A percentile compares a stretch with the other conserved stretches of the same genome.
Evolutionary conservation across 2,329 filamentous ascomycete species (phyloP).

Genomic region (Ophiobolus disseminans): DNA sequence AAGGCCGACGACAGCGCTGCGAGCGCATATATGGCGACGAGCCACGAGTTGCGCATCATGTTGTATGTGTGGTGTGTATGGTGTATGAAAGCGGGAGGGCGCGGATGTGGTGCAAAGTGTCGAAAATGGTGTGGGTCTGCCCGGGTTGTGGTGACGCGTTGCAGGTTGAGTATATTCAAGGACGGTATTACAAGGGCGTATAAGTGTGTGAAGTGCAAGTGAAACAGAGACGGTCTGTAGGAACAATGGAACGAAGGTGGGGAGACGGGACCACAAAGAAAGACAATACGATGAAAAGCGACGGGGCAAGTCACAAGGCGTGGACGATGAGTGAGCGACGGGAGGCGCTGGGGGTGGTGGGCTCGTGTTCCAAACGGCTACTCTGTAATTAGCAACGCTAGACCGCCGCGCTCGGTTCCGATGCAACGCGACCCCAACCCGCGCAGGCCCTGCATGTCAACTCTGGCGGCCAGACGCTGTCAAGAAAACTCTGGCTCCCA

Average conservation of each 20-base stretch:
- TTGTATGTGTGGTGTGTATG: slow-evolving; percentile 27
- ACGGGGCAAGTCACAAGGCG: slow-evolving; percentile 1
- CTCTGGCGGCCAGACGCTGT: not conserved
- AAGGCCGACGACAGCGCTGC: slow-evolving; percentile 41
- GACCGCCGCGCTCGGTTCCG: not conserved
- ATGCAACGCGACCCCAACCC: too few species aligned
- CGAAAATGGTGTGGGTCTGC: slow-evolving; percentile 10
- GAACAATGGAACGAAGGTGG: slow-evolving; percentile 9
- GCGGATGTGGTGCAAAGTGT: slow-evolving; percentile 4
- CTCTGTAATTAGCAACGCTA: not conserved
- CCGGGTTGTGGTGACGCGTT: slow-evolving; percentile 30
- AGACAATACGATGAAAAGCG: slow-evolving; percentile 9
- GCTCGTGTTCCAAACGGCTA: not conserved
- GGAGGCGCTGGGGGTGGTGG: not conserved
- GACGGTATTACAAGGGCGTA: slow-evolving; percentile 25
- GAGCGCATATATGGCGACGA: slow-evolving; percentile 41
- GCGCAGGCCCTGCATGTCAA: not conserved
- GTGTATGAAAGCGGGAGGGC: slow-evolving; percentile 24
- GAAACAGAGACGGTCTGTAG: slow-evolving; percentile 11
- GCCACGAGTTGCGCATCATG: slow-evolving; percentile 46
- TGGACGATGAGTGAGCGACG: not conserved
- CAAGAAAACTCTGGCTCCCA: slow-evolving; percentile 17
- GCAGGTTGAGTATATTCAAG: slow-evolving; percentile 12
- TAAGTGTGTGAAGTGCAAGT: slow-evolving; percentile 8
- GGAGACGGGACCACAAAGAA: slow-evolving; percentile 1